These are phyloP conservation scores for Pezicula rhizophila DNA, from an alignment of 2,329 filamentous ascomycete species.

Conservation along the genomic window DNA sequence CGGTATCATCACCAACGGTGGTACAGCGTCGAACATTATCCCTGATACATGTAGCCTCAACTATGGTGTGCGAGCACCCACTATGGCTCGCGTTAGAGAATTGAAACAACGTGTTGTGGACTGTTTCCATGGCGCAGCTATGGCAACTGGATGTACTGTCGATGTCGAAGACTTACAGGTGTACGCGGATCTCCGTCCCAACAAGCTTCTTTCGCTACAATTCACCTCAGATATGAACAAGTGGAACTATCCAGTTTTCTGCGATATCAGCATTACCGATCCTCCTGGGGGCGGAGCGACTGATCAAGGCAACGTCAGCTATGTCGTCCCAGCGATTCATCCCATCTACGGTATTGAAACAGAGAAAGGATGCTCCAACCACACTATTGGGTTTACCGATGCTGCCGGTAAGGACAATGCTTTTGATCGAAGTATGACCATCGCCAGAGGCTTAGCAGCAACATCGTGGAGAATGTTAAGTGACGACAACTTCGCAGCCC, in stretches of 20 bases:
- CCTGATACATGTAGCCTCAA: neutral
- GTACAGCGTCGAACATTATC: neutral
- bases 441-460: slow-evolving; percentile 2
- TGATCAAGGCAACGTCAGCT: slow-evolving; percentile 1
- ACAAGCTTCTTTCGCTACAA: neutral
- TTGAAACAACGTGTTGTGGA: slow-evolving; percentile 2
- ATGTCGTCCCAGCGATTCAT: slow-evolving; percentile 1
- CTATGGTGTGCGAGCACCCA: neutral
- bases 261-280: neutral
- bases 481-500: neutral
- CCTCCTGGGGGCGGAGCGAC: neutral
- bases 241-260: neutral
- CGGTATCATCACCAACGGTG: slow-evolving; percentile 10
- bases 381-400: slow-evolving; percentile 2
- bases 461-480: neutral
- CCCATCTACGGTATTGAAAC: slow-evolving; percentile 1
- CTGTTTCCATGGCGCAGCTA: slow-evolving; percentile 9
- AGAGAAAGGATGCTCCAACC: neutral
- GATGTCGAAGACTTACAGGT: neutral
- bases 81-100: neutral
- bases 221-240: neutral
- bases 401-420: slow-evolving; percentile 3
- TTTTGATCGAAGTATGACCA: neutral
- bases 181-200: slow-evolving; percentile 1
- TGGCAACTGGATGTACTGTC: slow-evolving; percentile 5